Evolutionary conservation across 2,329 filamentous ascomycete species (phyloP).

Genomic region (Penicillium aurantiogriseum): DNA sequence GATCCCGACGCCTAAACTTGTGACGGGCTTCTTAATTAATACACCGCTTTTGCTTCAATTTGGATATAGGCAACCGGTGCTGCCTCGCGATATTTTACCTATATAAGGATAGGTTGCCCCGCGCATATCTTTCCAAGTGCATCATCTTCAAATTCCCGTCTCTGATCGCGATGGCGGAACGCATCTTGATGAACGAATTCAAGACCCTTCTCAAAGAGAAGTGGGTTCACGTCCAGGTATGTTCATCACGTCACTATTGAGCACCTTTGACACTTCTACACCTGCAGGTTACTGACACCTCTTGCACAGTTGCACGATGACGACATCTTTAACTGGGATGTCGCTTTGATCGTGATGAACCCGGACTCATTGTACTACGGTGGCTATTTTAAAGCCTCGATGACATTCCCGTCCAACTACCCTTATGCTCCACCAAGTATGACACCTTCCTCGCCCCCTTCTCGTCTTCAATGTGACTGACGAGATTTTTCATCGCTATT

Average conservation of each 20-base stretch:
- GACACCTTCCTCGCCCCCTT: constrained; percentile 11
- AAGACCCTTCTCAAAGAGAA: constrained; percentile 80
- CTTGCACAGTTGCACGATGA: constrained; percentile 64
- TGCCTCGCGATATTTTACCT: neutral
- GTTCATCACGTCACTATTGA: neutral
- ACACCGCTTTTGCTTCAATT: neutral
- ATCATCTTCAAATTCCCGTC: neutral
- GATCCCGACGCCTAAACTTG: neutral
- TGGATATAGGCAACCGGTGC: neutral
- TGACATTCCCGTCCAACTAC: constrained; percentile 86
- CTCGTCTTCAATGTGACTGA: neutral
- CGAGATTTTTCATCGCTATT: neutral
- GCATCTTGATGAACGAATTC: constrained; percentile 86
- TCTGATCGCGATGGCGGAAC: constrained; percentile 57
- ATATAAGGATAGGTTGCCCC: neutral
- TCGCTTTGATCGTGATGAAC: constrained; percentile 90
- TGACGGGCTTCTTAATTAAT: neutral
- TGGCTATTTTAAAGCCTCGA: constrained; percentile 86
- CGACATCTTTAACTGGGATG: constrained; percentile 83
- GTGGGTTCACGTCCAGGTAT: constrained; percentile 86
- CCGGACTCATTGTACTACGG: constrained; percentile 88
- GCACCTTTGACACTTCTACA: neutral
- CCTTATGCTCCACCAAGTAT: constrained; percentile 76
- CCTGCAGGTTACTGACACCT: neutral
- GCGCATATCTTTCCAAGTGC: neutral